Base-by-base conservation (phyloP, 2,329 filamentous ascomycete genomes). In the Aureobasidium sp. region DNA sequence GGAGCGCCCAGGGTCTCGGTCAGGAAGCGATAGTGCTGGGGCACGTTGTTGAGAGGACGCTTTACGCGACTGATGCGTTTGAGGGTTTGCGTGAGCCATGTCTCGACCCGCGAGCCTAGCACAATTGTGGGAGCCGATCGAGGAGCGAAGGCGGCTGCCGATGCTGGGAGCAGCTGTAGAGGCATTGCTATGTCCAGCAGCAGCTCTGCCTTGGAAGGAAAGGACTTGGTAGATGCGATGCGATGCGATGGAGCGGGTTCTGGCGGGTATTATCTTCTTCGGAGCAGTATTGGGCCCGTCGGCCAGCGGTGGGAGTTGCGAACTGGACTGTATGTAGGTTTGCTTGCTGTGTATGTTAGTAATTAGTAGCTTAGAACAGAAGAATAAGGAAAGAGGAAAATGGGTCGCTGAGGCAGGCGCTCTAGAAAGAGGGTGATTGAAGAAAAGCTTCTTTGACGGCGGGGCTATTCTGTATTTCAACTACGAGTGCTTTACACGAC, bases 21-120 rank as follows among this genome's bases (percentile, higher is more conserved):
- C 70, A 99, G 84, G 78, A 93, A 97, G 81, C 90, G 86, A 69
- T 92, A 91, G 79, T 97, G 94, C 76, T 99, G 94, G 62, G 90
- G 87, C 53, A 97, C 90, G 75, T 90, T 97, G 83, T 99, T 99
- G 76, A 97, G 84, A 64, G 94, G 93, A 69, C 94, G 89, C 84
- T 97, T 99, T 70, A 97, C 86, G 68, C 89, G 86, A 82, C 96
- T 97, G 79, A 97, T 91, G 75, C 94, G 87, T 83, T 97, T 97
- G 71, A 99, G 82, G 11, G 92, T 96, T 73, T 92, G 90, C 39
- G 94, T 99, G 76, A 97, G 83, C 94, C 94, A 99, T 63, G 91
- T 89, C 79, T 97, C 92, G 71, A 95, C 86, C 80, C 94, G 96
- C 74, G 88, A 88, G 72, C 87, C 89, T 70, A 99, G 82, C 64